Conservation (phyloP, 345 rosid species). For the Populus alba region DNA sequence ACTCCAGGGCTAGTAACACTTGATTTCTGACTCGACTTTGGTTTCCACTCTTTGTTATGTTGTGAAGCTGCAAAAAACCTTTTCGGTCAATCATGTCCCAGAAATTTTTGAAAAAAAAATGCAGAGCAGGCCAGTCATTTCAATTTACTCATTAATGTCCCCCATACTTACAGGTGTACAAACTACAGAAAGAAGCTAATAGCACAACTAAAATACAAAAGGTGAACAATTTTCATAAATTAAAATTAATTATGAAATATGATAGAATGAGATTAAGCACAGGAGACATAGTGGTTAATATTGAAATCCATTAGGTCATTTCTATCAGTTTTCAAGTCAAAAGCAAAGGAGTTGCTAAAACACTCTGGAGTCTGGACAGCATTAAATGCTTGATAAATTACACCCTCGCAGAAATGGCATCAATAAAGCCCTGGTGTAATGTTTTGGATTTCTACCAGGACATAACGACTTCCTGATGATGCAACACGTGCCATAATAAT, state of each 20-base stretch:
- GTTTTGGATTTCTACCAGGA: too few relatives aligned
- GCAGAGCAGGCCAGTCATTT: not conserved
- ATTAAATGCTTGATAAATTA: not conserved
- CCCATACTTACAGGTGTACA: not conserved
- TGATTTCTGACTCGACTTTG: slow-evolving; percentile 66
- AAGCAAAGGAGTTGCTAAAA: not conserved
- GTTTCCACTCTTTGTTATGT: slow-evolving; percentile 84
- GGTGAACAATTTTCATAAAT: not conserved
- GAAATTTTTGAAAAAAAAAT: not conserved
- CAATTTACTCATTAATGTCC: not conserved
- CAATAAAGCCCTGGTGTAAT: not conserved
- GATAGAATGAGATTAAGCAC: not conserved
- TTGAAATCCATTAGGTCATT: not conserved
- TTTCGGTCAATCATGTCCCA: not conserved
- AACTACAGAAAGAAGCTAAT: not conserved
- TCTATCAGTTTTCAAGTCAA: not conserved
- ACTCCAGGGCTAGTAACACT: slow-evolving; percentile 47
- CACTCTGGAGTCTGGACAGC: not conserved
- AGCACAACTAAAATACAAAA: not conserved
- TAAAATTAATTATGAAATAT: not conserved
- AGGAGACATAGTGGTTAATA: not conserved
- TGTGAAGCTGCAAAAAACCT: slow-evolving; percentile 46
- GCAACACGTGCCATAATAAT: not conserved
- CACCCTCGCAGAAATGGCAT: not conserved
- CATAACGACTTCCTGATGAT: not conserved